phyloP scores from a whole-genome alignment of 2,329 filamentous ascomycete genomes.

The Verticillium nubilum region DNA sequence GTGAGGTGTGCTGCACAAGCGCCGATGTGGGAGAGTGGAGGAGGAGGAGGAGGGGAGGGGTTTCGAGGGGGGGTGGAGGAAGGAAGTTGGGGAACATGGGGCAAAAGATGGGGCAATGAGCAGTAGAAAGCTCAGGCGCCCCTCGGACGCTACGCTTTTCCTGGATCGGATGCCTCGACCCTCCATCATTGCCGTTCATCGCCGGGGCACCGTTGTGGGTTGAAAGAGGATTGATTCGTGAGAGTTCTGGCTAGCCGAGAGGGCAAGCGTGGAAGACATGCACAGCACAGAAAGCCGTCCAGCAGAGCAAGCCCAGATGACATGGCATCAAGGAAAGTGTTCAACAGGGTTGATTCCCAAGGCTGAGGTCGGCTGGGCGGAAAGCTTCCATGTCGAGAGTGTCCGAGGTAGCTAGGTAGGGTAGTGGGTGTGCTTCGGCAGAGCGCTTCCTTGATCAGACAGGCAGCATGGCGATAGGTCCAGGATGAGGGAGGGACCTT shows the following conservation, averaged over 20 bases:
- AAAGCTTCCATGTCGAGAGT: not conserved
- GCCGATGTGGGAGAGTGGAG: conserved; percentile 3
- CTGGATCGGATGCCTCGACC: too few species aligned
- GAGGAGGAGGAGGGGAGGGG: conserved; percentile 1
- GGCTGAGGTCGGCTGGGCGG: not conserved
- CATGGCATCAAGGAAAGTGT: not conserved
- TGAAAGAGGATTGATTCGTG: too few species aligned
- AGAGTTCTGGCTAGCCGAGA: too few species aligned
- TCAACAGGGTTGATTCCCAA: not conserved
- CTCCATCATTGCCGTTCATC: too few species aligned
- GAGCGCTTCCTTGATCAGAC: not conserved
- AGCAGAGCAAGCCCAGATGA: not conserved
- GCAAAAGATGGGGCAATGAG: not conserved
- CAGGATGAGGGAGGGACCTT: not conserved
- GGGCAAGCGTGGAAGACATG: too few species aligned
- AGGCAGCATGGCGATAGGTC: not conserved
- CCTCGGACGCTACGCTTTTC: not conserved
- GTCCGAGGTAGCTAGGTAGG: too few species aligned
- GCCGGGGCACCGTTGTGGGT: too few species aligned
- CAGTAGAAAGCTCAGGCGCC: not conserved
- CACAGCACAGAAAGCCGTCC: too few species aligned
- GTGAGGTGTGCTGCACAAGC: not conserved
- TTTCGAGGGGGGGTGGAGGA: not conserved
- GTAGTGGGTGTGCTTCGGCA: not conserved
- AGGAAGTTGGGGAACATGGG: conserved; percentile 3